A percentile compares a stretch with the other conserved stretches of the same genome.
phyloP scores from a whole-genome alignment of 345 rosid species.

The Schrenkiella parvula region DNA sequence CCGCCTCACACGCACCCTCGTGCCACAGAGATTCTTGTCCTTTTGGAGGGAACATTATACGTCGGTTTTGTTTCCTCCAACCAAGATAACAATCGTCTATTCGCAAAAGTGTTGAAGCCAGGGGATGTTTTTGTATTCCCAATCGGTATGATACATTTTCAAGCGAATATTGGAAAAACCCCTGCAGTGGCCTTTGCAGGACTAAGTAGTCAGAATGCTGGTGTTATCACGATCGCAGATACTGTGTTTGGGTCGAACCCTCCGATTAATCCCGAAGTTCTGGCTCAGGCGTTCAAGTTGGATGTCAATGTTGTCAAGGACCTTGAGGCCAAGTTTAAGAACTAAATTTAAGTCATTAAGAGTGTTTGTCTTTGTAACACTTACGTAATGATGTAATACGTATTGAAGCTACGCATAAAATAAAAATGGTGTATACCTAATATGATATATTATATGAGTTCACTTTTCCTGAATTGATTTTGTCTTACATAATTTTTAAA shows the following conservation, averaged over 20 bases:
- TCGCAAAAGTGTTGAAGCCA: conserved; percentile 24
- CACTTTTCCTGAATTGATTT: not conserved
- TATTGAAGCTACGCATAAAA: not conserved
- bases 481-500: not conserved
- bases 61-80: conserved; percentile 46
- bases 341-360: not conserved
- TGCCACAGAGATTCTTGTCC: conserved; percentile 37
- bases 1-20: conserved; percentile 50
- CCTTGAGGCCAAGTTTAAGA: conserved; percentile 36
- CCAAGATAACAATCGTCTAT: conserved; percentile 29
- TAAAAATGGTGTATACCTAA: conserved; percentile 15
- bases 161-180: conserved; percentile 21
- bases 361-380: not conserved
- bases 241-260: conserved; percentile 36
- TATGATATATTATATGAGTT: not conserved
- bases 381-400: not conserved
- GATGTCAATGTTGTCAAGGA: conserved; percentile 32
- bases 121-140: conserved; percentile 41
- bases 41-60: conserved; percentile 31
- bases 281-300: conserved; percentile 41
- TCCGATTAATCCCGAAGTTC: conserved; percentile 33
- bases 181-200: conserved; percentile 24
- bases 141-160: conserved; percentile 29
- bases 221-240: conserved; percentile 31
- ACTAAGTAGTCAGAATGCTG: conserved; percentile 34